Evolutionary conservation across 1,284 basidiomycete species (phyloP).

Genomic region (Cryptococcus neoformans): DNA sequence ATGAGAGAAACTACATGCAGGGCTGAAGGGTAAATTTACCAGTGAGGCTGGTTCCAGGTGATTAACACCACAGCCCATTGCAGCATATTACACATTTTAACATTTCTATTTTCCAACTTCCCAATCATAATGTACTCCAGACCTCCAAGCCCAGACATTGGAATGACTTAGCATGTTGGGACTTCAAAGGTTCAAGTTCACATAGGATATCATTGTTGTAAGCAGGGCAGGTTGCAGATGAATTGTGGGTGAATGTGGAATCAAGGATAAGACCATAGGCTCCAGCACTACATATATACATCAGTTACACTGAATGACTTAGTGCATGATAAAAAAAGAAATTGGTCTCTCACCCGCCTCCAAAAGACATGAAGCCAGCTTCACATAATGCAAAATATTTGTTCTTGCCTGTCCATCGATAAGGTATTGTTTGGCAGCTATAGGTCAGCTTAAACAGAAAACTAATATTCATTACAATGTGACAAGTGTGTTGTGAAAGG

Average conservation of each 20-base stretch:
- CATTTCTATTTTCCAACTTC: neutral
- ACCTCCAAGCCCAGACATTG: constrained; percentile 84
- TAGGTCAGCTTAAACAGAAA: constrained; percentile 65
- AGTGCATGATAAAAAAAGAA: neutral
- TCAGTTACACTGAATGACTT: neutral
- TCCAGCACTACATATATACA: constrained; percentile 60
- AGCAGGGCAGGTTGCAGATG: constrained; percentile 77
- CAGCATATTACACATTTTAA: too few species aligned
- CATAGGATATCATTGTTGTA: constrained; percentile 86
- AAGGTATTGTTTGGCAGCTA: constrained; percentile 59
- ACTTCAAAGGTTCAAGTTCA: constrained; percentile 50
- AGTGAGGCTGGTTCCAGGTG: too few species aligned
- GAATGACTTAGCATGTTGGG: constrained; percentile 58
- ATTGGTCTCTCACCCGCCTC: constrained; percentile 67
- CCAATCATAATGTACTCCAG: constrained; percentile 54
- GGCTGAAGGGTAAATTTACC: too few species aligned
- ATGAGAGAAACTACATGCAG: too few species aligned
- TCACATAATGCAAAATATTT: constrained; percentile 88
- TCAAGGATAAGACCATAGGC: constrained; percentile 90
- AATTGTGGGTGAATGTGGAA: constrained; percentile 73
- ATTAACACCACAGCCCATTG: too few species aligned
- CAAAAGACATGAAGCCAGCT: constrained; percentile 73
- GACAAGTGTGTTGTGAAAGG: neutral
- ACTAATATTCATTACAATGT: constrained; percentile 46
- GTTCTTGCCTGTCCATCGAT: constrained; percentile 85